These are phyloP conservation scores for Xylaria sp. DNA, from an alignment of 2,329 filamentous ascomycete genomes.

Conservation along the genomic window DNA sequence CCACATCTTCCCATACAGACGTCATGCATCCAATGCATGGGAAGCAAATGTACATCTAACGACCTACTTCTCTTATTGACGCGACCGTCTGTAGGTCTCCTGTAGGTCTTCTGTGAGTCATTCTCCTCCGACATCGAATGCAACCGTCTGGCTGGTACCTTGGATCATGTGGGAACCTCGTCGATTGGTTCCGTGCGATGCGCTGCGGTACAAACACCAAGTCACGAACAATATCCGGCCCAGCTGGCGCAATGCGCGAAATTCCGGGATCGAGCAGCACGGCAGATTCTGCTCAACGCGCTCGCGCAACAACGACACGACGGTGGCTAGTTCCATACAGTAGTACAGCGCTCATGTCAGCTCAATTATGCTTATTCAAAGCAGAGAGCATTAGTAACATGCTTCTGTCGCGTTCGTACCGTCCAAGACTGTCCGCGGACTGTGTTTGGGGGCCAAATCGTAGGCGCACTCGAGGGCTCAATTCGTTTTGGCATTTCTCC, in stretches of 20 bases:
- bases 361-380: no score
- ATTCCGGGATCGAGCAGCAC: conserved; percentile 12
- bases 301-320: conserved; percentile 17
- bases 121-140: conserved; percentile 14
- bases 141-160: conserved; percentile 6
- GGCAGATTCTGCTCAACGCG: conserved; percentile 4
- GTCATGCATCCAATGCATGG: conserved; percentile 34
- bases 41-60: conserved; percentile 23
- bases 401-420: conserved; percentile 12
- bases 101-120: conserved; percentile 41
- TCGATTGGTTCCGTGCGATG: conserved; percentile 20
- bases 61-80: conserved; percentile 13
- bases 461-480: conserved; percentile 25
- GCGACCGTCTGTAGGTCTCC: conserved; percentile 34
- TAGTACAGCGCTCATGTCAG: conserved; percentile 22
- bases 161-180: conserved; percentile 14
- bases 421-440: conserved; percentile 18
- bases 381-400: conserved; percentile 2
- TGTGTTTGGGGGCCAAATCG: conserved; percentile 25
- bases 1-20: no score
- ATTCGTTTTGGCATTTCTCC: conserved; percentile 1
- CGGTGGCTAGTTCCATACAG: no score
- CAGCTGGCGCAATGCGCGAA: conserved; percentile 30
- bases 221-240: conserved; percentile 27
- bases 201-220: conserved; percentile 12